Base-by-base conservation (phyloP, 1,284 basidiomycete species). In the Cutaneotrichosporon arboriforme region DNA sequence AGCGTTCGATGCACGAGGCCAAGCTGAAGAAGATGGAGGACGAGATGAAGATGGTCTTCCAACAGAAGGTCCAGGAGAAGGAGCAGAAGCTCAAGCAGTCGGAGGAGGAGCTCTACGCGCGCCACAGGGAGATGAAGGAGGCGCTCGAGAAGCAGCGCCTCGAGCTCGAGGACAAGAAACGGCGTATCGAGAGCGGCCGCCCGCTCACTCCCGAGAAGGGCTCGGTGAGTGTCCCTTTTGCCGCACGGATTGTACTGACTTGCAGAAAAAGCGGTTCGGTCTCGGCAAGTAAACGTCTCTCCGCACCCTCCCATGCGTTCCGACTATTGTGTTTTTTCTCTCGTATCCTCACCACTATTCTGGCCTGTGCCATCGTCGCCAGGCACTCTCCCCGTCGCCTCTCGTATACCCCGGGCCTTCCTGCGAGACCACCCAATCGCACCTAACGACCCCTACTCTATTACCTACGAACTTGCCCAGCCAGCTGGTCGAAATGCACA, bases 41-140 rank as follows among this genome's bases (percentile, higher is more conserved):
- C 54, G 92, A 97, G 81, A 94, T 96, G 91, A 93, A 92, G 83
- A 89, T 91, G 87, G 92, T 97, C 65, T 97, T 97, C 88, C 90
- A 93, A 75, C 93, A 97, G 77, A 97, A 97, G 77, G 92, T 97
- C 50, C 89, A 91, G 74, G 92, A 97, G 77, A 97, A 97, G 80
- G 92, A 97, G 75, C 83, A 89, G 59, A 97, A 97, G 77, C 81
- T 97, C 73, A 97, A 96, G 79, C 92, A 97, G 76, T 90, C 87
- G 52, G 93, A 97, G 77, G 93, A 97, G 76, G 92, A 97, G 78
- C 82, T 97, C 15, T 97, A 97, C 71, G 88, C 91, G 51, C 85
- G 92, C 59, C 92, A 97, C 80, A 86, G 90, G 74, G 93, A 97
- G 77, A 97, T 97, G 93, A 97, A 96, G 79, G 92, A 97, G 65